Percentiles rank a stretch among this genome's conserved stretches.
Conservation (phyloP, 78 protist genomes). For the Protostelium mycophagum region DNA sequence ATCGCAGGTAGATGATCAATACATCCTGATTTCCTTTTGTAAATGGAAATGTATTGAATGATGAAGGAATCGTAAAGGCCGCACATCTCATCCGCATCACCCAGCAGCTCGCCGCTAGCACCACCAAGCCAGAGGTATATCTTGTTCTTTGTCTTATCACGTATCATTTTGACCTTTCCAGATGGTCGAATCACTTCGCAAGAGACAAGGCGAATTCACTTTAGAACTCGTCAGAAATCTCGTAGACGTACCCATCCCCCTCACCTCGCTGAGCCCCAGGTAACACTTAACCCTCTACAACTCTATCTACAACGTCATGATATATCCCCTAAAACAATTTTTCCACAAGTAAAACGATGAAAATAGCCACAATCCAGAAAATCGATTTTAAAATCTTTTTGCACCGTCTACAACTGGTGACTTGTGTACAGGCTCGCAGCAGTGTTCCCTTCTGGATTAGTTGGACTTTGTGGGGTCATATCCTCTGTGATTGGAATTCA, state of each 20-base stretch:
- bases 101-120: neutral
- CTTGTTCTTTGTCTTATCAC: no score
- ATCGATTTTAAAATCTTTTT: no score
- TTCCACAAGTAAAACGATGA: no score
- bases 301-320: no score
- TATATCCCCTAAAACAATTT: no score
- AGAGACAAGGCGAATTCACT: neutral
- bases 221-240: neutral
- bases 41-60: no score
- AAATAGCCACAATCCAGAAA: no score
- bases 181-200: neutral
- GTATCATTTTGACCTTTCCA: no score
- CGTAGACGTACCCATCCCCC: neutral
- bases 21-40: no score
- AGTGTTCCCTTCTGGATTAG: neutral
- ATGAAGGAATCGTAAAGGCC: neutral
- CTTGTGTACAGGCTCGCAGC: neutral
- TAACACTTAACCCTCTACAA: no score
- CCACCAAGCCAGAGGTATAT: neutral
- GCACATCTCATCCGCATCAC: neutral
- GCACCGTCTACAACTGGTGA: no score
- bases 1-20: neutral
- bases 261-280: neutral
- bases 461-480: neutral
- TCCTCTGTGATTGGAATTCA: neutral